A percentile compares a stretch with the other conserved stretches of the same genome.
Evolutionary conservation across 306 rosid genomes (phyloP).

Genomic region (Cucurbita moschata): DNA sequence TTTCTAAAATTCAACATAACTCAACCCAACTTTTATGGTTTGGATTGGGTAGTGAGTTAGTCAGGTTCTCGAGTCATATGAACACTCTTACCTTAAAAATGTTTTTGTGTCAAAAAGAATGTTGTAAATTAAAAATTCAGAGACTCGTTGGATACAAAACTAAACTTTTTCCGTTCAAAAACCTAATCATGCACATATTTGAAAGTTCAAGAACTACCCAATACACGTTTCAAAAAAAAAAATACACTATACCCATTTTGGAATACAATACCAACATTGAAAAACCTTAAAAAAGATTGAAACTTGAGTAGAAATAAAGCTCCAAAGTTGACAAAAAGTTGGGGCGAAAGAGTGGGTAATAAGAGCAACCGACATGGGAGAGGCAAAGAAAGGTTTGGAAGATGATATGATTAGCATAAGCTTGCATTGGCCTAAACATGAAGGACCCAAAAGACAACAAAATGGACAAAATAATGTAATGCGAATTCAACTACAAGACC

Average conservation of each 20-base stretch:
- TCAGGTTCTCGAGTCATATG: no score
- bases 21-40: no score
- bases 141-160: no score
- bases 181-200: no score
- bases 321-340: neutral
- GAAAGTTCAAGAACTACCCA: no score
- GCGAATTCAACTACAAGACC: neutral
- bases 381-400: neutral
- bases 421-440: neutral
- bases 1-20: no score
- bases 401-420: neutral
- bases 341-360: neutral
- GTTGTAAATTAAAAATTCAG: no score
- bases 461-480: neutral
- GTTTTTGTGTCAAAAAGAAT: no score
- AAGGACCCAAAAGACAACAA: conserved; percentile 2
- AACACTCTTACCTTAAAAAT: no score
- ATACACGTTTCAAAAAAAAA: neutral
- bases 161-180: no score
- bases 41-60: no score
- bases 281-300: neutral
- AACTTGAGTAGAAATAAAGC: neutral
- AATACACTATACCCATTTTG: neutral
- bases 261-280: neutral
- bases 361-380: neutral